Evolutionary conservation across 179 eudicot species (phyloP).

Genomic region (Gypsophila paniculata): DNA sequence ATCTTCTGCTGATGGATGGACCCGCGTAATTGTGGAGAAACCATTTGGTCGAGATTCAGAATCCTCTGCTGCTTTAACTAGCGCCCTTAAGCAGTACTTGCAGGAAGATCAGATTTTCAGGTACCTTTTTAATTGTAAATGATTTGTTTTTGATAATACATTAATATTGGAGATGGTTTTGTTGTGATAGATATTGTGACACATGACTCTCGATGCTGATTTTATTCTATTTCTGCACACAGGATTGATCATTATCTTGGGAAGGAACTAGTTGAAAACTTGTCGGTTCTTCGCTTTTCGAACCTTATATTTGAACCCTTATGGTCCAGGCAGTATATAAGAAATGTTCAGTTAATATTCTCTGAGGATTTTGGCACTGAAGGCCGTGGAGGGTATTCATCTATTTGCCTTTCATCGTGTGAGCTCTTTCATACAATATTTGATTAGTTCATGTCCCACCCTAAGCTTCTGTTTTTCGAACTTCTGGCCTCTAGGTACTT

Average conservation of each 20-base stretch:
- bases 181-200: background rate
- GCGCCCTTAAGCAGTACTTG: constrained; percentile 70
- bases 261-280: constrained; percentile 93
- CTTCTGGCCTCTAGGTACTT: constrained; percentile 57
- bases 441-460: background rate
- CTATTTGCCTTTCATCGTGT: constrained; percentile 13
- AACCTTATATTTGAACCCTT: constrained; percentile 93
- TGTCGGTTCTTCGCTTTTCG: constrained; percentile 95
- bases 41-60: constrained; percentile 96
- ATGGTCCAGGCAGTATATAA: constrained; percentile 94
- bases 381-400: constrained; percentile 93
- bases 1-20: constrained; percentile 84
- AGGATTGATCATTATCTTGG: constrained; percentile 98
- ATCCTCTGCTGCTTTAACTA: constrained; percentile 91
- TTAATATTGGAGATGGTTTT: background rate
- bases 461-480: constrained; percentile 19
- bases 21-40: constrained; percentile 94
- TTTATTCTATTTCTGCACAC: constrained; percentile 20
- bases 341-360: constrained; percentile 87
- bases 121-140: constrained; percentile 22
- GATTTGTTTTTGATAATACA: background rate
- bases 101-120: constrained; percentile 95
- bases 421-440: background rate
- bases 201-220: constrained; percentile 11
- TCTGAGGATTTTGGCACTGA: constrained; percentile 98